These are phyloP conservation scores for Hypsizygus marmoreus DNA, from an alignment of 768 basidiomycete genomes.

Conservation along the genomic window DNA sequence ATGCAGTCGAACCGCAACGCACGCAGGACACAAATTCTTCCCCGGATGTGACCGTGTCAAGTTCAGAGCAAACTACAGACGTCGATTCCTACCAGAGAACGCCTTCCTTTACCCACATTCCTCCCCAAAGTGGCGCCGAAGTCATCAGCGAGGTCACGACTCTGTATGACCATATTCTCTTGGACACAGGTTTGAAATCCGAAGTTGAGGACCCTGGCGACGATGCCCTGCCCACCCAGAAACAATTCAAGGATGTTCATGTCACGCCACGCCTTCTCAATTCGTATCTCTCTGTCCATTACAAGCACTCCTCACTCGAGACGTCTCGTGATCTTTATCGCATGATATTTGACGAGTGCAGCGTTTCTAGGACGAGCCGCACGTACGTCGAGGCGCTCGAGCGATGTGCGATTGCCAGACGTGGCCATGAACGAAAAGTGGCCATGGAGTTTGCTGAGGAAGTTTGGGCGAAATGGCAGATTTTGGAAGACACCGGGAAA, in stretches of 20 bases:
- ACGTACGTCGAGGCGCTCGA: slow-evolving; percentile 70
- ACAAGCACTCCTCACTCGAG: slow-evolving; percentile 53
- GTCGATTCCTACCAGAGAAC: background rate
- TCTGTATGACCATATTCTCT: slow-evolving; percentile 64
- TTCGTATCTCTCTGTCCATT: slow-evolving; percentile 80
- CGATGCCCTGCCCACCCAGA: slow-evolving; percentile 16
- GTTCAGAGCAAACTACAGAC: slow-evolving; percentile 7
- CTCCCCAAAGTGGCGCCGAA: slow-evolving; percentile 74
- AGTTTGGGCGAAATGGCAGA: slow-evolving; percentile 68
- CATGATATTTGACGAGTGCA: slow-evolving; percentile 44
- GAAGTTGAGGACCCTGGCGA: slow-evolving; percentile 3
- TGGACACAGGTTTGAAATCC: slow-evolving; percentile 33
- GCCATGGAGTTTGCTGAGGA: slow-evolving; percentile 57
- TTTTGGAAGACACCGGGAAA: slow-evolving; percentile 41
- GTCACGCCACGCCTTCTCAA: slow-evolving; percentile 69
- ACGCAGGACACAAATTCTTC: background rate
- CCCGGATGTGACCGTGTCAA: too few species aligned
- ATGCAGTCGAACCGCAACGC: background rate
- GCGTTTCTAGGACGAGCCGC: slow-evolving; percentile 49
- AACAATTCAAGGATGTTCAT: slow-evolving; percentile 58
- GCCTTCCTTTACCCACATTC: slow-evolving; percentile 49
- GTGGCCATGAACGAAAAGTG: slow-evolving; percentile 45
- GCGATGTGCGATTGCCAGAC: slow-evolving; percentile 50
- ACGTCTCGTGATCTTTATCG: slow-evolving; percentile 51
- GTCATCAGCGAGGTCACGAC: slow-evolving; percentile 66